Evolutionary conservation across 1,284 basidiomycete genomes (phyloP), one percentile per base, ranked within the genome.

Genomic region (Malassezia globosa): DNA sequence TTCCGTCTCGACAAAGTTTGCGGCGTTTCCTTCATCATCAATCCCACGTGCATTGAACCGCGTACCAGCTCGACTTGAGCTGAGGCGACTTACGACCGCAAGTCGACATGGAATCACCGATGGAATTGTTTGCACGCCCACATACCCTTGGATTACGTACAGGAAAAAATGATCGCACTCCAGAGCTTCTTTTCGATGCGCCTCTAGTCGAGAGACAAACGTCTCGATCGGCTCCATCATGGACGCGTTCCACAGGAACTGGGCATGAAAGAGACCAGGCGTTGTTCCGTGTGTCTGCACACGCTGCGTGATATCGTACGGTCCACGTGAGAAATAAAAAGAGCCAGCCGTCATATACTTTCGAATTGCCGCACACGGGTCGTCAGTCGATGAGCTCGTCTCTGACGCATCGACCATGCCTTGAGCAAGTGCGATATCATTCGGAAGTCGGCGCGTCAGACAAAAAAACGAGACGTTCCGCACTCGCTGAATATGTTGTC

Each of bases 1-100:
- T 75, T 97, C 92, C 5, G 90, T 92, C 83, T 90, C 92, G 27
- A 94, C 94, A 73, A 95, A 96, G 69, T 97, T 96, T 40, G 94
- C 94, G 16, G 85, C 86, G 68, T 94, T 84, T 33, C 94, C 92
- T 63, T 95, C 88, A 70, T 99, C 94, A 68, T 97, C 94, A 19
- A 99, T 85, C 0, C 94, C 94, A 50, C 94, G 80, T 3, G 90
- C 92, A 66, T 95, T 92, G 76, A 95, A 97, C 25, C 94, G 81
- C 16, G 94, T 96, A 2, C 94, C 94, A 16, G 94, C 92, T 55
- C 90, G 79, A 73, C 89, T 92, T 82, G 86, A 92, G 26, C 89
- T 85, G 7, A 97, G 77, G 22, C 92, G 21, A 79, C 81, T 38
- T 82, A 84, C 21, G 81, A 85, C 23, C 79, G 88, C 84, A 42